These are phyloP conservation scores for Dicorynia guianensis DNA, from an alignment of 306 rosid species.

Conservation along the genomic window DNA sequence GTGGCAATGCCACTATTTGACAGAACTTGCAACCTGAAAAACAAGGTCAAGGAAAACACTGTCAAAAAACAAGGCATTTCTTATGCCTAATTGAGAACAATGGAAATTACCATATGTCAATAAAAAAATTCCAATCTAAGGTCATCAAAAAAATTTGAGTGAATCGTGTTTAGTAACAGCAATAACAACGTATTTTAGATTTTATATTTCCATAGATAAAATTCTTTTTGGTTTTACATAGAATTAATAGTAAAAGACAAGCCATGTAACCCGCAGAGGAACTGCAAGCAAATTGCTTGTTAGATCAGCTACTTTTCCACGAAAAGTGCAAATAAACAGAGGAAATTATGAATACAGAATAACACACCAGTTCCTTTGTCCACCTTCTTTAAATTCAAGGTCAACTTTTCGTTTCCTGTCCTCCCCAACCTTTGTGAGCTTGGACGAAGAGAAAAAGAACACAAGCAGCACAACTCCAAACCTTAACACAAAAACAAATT, in stretches of 20 bases:
- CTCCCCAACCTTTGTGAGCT: conserved; percentile 77
- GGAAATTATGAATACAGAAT: not conserved
- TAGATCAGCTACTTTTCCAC: too few relatives aligned
- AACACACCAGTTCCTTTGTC: conserved; percentile 87
- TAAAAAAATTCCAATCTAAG: not conserved
- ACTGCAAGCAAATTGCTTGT: too few relatives aligned
- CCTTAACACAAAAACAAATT: conserved; percentile 47
- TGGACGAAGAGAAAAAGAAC: conserved; percentile 84
- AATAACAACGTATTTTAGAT: too few relatives aligned
- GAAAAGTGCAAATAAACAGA: too few relatives aligned
- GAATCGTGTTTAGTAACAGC: too few relatives aligned
- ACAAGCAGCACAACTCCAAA: conserved; percentile 77
- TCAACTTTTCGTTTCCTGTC: conserved; percentile 76
- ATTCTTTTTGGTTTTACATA: too few relatives aligned
- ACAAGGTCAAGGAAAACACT: conserved; percentile 3
- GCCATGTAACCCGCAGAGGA: too few relatives aligned
- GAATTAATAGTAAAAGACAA: too few relatives aligned
- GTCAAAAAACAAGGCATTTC: too few relatives aligned
- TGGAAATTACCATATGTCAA: not conserved
- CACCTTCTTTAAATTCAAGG: conserved; percentile 85
- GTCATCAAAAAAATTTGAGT: too few relatives aligned
- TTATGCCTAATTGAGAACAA: conserved; percentile 7
- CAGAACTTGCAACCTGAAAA: conserved; percentile 82
- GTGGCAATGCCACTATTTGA: conserved; percentile 80
- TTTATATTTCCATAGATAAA: too few relatives aligned